Evolutionary conservation across 1,284 basidiomycete genomes (phyloP).

Genomic region (Singerocomus rubriflavus): DNA sequence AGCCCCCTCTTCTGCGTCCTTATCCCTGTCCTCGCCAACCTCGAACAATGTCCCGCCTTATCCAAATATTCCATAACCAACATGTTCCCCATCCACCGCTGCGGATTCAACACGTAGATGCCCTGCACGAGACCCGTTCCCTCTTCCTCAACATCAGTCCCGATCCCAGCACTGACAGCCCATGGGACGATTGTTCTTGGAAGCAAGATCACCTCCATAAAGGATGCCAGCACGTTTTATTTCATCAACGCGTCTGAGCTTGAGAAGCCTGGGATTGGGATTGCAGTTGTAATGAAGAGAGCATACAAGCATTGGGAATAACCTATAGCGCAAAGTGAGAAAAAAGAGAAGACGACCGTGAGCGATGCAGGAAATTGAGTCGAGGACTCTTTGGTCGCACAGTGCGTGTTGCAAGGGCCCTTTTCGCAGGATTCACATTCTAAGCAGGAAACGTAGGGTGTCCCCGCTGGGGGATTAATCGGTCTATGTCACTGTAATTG

Average conservation of each 20-base stretch:
- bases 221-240: constrained; percentile 87
- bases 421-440: no score
- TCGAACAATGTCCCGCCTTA: constrained; percentile 58
- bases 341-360: no score
- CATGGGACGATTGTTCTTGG: constrained; percentile 96
- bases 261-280: no score
- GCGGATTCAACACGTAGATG: constrained; percentile 83
- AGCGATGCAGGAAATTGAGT: no score
- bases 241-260: constrained; percentile 77
- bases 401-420: no score
- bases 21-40: constrained; percentile 54
- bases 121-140: constrained; percentile 81
- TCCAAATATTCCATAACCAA: constrained; percentile 35
- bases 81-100: constrained; percentile 63
- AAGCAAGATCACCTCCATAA: constrained; percentile 84
- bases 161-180: constrained; percentile 68
- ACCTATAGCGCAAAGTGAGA: no score
- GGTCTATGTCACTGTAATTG: no score
- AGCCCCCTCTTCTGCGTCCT: constrained; percentile 19
- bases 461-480: no score
- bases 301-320: no score
- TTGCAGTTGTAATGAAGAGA: no score
- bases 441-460: no score
- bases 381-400: no score
- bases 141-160: constrained; percentile 67